A percentile compares a stretch with the other conserved stretches of the same genome.
Conservation (phyloP, 352 stramenopile species). For the Phytophthora agathidicida region DNA sequence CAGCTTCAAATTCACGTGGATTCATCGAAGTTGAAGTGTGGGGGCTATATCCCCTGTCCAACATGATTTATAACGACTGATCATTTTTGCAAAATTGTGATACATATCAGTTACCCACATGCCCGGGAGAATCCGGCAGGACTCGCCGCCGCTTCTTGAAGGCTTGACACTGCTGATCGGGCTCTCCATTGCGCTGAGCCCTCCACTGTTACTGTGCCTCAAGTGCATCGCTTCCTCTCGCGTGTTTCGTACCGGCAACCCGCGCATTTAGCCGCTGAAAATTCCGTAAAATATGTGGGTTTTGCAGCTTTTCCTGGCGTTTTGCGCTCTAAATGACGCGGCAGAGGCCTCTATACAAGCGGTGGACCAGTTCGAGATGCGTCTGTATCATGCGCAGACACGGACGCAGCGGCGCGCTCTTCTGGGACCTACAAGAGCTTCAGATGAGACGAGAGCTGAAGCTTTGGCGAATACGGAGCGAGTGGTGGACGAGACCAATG, state of each 20-base stretch:
- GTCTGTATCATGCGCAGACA: conserved; percentile 27
- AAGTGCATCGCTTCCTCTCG: conserved; percentile 21
- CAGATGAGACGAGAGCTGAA: conserved; percentile 42
- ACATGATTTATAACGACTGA: conserved; percentile 2
- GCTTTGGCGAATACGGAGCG: conserved; percentile 49
- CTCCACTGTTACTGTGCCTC: conserved; percentile 26
- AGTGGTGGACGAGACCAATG: conserved; percentile 58
- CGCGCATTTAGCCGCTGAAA: conserved; percentile 8
- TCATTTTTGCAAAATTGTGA: not conserved
- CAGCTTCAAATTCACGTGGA: conserved; percentile 36
- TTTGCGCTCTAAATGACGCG: conserved; percentile 4
- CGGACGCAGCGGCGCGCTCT: conserved; percentile 26
- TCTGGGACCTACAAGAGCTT: conserved; percentile 53
- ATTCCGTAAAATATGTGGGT: conserved; percentile 23
- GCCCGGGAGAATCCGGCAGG: conserved; percentile 5
- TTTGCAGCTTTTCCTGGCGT: conserved; percentile 6
- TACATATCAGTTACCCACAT: conserved; percentile 27
- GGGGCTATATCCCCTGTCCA: conserved; percentile 6
- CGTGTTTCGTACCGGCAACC: not conserved
- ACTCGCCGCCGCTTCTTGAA: conserved; percentile 19
- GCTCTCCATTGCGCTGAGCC: conserved; percentile 35
- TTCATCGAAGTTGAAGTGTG: conserved; percentile 10
- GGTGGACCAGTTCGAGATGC: conserved; percentile 33
- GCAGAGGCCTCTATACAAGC: conserved; percentile 1
- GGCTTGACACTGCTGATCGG: conserved; percentile 25